Evolutionary conservation across 495 filamentous ascomycete genomes (phyloP), one percentile per base, ranked within the genome.

Genomic region (Xylaria telfairii): DNA sequence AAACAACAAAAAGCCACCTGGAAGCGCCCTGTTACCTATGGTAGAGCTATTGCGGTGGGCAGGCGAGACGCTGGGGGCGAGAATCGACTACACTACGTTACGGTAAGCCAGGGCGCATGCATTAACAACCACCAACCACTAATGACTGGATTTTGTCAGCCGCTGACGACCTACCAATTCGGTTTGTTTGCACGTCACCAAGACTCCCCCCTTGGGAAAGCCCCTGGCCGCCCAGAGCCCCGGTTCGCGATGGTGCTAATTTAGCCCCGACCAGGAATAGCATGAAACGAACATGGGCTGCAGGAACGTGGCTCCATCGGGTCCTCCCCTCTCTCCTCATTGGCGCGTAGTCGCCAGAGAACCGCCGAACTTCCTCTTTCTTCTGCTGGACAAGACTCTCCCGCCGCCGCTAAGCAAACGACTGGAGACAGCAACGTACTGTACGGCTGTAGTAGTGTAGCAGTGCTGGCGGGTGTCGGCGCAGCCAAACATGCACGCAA

Each of bases 331-430:
- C 10, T 54, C 26, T 47, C 69, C 67, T 73, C 51, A 78, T 78
- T 78, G 76, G 76, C 67, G 47, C 63, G 26, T 62, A 72, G 44
- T 53, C 39, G 64, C 63, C 66, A 66, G 39, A 56, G 71, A 73
- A 57, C 54, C 61, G 69, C 66, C 66, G 65, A 75, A 51, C 75
- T 75, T 74, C 74, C 74, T 72, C 71, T 76, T 76, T 73, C 53
- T 68, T 37, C 34, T 37, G 34, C n/a, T n/a, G n/a, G n/a, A n/a
- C n/a, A n/a, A n/a, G n/a, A n/a, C n/a, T n/a, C n/a, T n/a, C n/a
- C n/a, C n/a, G n/a, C n/a, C n/a, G n/a, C 34, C 10, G 19, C 6
- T 46, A 19, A 19, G 9, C 19, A n/a, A n/a, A 26, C 15, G 19
- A 61, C 26, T 56, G 64, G 21, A 15, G n/a, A 34, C 53, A 37